Conservation (phyloP, 768 basidiomycete species). For the Multifurca ochricompacta region DNA sequence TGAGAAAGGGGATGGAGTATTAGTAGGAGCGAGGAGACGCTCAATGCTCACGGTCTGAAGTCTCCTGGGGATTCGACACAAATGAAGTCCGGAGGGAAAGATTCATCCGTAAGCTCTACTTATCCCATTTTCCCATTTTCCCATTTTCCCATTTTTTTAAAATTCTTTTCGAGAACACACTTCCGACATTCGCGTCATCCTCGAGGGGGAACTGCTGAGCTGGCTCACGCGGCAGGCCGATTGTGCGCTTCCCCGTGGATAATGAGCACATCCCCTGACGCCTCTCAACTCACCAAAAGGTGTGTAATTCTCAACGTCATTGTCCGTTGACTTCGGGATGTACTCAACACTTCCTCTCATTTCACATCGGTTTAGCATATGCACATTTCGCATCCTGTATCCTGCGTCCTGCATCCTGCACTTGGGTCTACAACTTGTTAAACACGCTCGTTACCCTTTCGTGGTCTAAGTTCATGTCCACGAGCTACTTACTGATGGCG, state of each 20-base stretch:
- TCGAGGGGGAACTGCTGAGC: slow-evolving; percentile 3
- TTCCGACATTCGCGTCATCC: slow-evolving; percentile 19
- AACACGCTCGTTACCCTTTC: neutral
- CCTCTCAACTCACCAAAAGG: slow-evolving; percentile 6
- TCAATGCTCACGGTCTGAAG: slow-evolving; percentile 4
- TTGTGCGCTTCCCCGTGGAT: slow-evolving; percentile 12
- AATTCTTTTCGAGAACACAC: slow-evolving; percentile 12
- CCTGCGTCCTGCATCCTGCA: neutral
- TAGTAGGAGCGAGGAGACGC: slow-evolving; percentile 16
- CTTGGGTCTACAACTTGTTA: neutral
- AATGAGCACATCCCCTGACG: slow-evolving; percentile 13
- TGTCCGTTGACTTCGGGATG: slow-evolving; percentile 20
- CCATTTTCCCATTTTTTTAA: too few species aligned
- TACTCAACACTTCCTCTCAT: slow-evolving; percentile 7
- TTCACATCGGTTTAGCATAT: neutral
- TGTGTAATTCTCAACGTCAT: slow-evolving; percentile 16
- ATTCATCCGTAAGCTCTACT: slow-evolving; percentile 17
- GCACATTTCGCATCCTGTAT: neutral
- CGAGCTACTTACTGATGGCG: neutral
- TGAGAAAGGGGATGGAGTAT: slow-evolving; percentile 15
- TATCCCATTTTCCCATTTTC: neutral
- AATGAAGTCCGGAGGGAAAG: slow-evolving; percentile 17
- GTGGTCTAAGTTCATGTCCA: neutral
- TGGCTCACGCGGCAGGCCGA: slow-evolving; percentile 12
- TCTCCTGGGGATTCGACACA: slow-evolving; percentile 7